Conservation (phyloP, 768 basidiomycete species). For the Agaricus blazei region DNA sequence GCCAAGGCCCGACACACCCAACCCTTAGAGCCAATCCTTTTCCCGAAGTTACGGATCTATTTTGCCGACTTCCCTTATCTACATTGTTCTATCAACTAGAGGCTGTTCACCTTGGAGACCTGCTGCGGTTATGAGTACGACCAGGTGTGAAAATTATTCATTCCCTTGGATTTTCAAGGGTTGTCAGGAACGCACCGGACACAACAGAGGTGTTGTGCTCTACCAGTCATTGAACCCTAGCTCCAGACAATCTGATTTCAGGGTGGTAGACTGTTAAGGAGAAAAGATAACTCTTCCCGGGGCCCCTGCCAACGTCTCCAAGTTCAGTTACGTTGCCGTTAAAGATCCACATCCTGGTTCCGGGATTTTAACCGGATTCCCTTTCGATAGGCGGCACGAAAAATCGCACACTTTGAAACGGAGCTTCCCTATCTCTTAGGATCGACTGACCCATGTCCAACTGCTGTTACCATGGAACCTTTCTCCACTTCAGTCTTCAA, state of each 20-base stretch:
- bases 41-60: constrained; percentile 76
- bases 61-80: constrained; percentile 77
- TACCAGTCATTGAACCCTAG: constrained; percentile 69
- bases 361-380: constrained; percentile 77
- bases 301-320: constrained; percentile 60
- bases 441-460: constrained; percentile 85
- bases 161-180: constrained; percentile 76
- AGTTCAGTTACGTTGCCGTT: constrained; percentile 66
- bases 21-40: constrained; percentile 64
- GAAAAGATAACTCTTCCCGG: constrained; percentile 79
- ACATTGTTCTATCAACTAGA: constrained; percentile 79
- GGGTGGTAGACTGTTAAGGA: constrained; percentile 68
- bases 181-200: constrained; percentile 68
- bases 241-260: constrained; percentile 74
- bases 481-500: constrained; percentile 88
- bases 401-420: constrained; percentile 63
- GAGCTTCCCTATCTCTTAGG: constrained; percentile 75
- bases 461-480: constrained; percentile 85
- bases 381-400: constrained; percentile 68
- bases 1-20: constrained; percentile 31
- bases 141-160: constrained; percentile 64
- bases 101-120: constrained; percentile 80
- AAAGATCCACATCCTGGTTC: constrained; percentile 69
- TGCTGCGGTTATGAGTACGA: constrained; percentile 78
- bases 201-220: constrained; percentile 66